A percentile compares a stretch with the other conserved stretches of the same genome.
Conservation (phyloP, 306 rosid genomes). For the Malus fusca region DNA sequence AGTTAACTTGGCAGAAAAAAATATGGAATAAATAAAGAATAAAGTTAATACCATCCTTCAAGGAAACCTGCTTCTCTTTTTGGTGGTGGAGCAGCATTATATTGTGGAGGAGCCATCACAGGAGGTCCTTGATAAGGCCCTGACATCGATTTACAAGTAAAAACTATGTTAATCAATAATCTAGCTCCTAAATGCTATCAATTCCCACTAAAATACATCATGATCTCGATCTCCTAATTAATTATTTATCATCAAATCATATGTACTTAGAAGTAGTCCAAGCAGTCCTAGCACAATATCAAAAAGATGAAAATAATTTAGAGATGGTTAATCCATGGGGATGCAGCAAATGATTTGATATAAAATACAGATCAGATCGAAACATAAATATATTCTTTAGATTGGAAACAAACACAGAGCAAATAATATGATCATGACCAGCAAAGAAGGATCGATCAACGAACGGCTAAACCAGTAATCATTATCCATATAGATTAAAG, state of each 20-base stretch:
- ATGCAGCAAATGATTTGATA: background rate
- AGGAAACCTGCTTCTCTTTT: constrained; percentile 46
- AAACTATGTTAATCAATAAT: no score
- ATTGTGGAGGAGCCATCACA: constrained; percentile 62
- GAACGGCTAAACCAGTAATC: background rate
- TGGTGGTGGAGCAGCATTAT: constrained; percentile 41
- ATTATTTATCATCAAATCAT: background rate
- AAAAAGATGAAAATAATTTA: background rate
- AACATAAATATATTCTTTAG: background rate
- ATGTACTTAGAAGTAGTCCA: background rate
- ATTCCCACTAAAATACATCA: background rate
- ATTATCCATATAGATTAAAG: background rate
- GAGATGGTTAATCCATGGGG: background rate
- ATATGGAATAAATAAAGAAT: background rate
- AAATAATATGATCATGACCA: background rate
- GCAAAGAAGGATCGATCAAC: background rate
- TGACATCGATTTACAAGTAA: background rate
- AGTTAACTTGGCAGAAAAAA: background rate
- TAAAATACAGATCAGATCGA: background rate
- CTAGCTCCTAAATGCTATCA: no score
- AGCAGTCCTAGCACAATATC: background rate
- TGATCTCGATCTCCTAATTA: background rate
- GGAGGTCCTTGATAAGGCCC: constrained; percentile 64
- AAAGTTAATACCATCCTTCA: constrained; percentile 63
- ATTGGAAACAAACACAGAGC: background rate